These are phyloP conservation scores for Avena eriantha DNA, from an alignment of 176 grass and related monocot genomes.

Conservation along the genomic window DNA sequence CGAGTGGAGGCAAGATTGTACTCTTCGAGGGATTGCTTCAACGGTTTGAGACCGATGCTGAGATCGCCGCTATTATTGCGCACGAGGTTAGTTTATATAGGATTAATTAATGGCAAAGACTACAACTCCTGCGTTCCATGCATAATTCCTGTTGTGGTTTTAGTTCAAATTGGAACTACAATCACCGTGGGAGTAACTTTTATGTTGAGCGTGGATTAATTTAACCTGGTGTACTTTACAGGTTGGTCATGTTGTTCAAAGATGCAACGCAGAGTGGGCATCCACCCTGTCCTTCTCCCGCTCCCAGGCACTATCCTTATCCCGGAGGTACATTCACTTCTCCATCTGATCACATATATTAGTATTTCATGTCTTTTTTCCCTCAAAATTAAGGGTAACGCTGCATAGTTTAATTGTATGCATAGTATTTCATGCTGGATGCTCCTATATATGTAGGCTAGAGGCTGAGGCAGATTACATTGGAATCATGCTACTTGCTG, in stretches of 20 bases:
- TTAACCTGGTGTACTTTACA: not conserved
- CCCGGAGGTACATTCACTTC: not conserved
- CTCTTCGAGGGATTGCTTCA: not conserved
- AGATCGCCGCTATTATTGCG: not conserved
- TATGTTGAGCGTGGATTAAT: not conserved
- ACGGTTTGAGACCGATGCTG: not conserved
- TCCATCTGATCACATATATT: not conserved
- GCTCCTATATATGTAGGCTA: not conserved
- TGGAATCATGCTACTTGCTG: conserved; percentile 22
- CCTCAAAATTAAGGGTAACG: not conserved
- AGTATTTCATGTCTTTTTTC: not conserved
- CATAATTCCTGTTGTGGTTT: too few species aligned
- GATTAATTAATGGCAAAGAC: not conserved
- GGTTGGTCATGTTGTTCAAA: conserved; percentile 28
- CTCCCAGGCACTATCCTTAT: not conserved
- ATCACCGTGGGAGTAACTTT: not conserved
- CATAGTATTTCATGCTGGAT: not conserved
- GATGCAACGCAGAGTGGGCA: not conserved
- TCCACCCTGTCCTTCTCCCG: not conserved
- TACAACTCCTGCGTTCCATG: too few species aligned
- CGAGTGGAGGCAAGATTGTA: not conserved
- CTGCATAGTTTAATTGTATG: not conserved
- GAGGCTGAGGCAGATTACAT: conserved; percentile 26
- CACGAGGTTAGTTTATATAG: conserved; percentile 1
- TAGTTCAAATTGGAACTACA: too few species aligned